Conservation (phyloP, 257 asterid species). For the Leptodermis oblonga region DNA sequence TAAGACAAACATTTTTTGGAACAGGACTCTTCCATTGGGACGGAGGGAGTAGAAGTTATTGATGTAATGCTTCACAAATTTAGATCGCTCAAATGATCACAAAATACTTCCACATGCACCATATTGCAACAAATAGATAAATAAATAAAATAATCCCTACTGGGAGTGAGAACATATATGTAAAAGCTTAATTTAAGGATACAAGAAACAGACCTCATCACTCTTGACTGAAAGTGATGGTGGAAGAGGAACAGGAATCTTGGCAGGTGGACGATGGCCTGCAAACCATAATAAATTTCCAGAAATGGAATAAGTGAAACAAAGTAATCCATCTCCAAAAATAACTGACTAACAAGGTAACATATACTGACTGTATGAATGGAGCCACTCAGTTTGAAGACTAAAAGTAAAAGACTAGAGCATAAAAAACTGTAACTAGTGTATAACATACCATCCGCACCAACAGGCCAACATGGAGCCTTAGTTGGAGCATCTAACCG, state of each 20-base stretch:
- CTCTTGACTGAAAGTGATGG: constrained; percentile 57
- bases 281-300: constrained; percentile 25
- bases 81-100: neutral
- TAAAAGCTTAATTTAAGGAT: neutral
- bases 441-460: constrained; percentile 52
- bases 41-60: too few relatives aligned
- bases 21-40: too few relatives aligned
- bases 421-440: neutral
- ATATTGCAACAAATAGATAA: neutral
- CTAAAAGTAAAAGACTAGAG: neutral
- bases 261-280: constrained; percentile 89
- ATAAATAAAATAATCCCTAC: neutral
- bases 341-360: neutral
- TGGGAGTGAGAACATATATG: neutral
- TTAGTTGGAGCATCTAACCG: constrained; percentile 90
- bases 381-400: neutral
- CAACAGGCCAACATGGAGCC: constrained; percentile 98
- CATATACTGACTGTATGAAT: neutral
- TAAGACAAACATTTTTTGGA: too few relatives aligned
- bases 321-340: too few relatives aligned
- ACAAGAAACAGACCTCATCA: constrained; percentile 50
- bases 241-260: constrained; percentile 93
- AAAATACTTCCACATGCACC: neutral
- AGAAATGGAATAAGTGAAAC: constrained; percentile 11
- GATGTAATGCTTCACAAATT: neutral